Evolutionary conservation across 345 rosid species (phyloP).

Genomic region (Hevea brasiliensis): DNA sequence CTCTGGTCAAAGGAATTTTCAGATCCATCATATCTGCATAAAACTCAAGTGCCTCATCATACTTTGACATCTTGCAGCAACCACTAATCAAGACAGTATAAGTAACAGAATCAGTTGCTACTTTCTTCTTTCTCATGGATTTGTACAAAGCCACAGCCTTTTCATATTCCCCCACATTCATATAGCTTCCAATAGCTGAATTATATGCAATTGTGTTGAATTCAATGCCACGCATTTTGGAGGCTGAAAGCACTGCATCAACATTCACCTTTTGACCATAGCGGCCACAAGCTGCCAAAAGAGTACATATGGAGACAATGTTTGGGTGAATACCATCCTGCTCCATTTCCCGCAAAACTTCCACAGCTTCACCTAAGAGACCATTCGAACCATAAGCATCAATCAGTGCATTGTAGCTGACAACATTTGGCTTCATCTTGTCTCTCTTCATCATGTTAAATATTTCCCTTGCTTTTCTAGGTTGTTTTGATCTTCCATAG

Average conservation of each 20-base stretch:
- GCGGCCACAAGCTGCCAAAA: slow-evolving; percentile 84
- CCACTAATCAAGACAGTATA: slow-evolving; percentile 76
- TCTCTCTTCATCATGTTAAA: slow-evolving; percentile 69
- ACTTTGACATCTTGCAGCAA: slow-evolving; percentile 70
- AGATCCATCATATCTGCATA: slow-evolving; percentile 59
- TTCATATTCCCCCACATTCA: slow-evolving; percentile 77
- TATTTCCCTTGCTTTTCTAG: slow-evolving; percentile 69
- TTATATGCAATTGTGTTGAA: slow-evolving; percentile 80
- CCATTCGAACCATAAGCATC: slow-evolving; percentile 94
- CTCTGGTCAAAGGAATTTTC: slow-evolving; percentile 64
- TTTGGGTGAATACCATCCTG: slow-evolving; percentile 67
- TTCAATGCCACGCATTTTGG: slow-evolving; percentile 70
- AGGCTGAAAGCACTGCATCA: slow-evolving; percentile 75
- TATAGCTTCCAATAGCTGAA: slow-evolving; percentile 83
- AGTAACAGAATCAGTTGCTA: slow-evolving; percentile 71
- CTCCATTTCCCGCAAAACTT: slow-evolving; percentile 76
- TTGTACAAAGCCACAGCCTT: slow-evolving; percentile 63
- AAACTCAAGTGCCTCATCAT: slow-evolving; percentile 68
- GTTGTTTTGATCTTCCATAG: slow-evolving; percentile 82
- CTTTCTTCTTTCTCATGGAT: slow-evolving; percentile 68
- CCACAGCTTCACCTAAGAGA: slow-evolving; percentile 72
- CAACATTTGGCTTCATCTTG: slow-evolving; percentile 69
- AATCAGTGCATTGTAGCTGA: slow-evolving; percentile 77
- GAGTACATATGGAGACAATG: slow-evolving; percentile 76
- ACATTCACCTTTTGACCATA: slow-evolving; percentile 67